These are phyloP conservation scores for Candida loeiensis DNA, from an alignment of 805 yeast genomes.

Conservation along the genomic window DNA sequence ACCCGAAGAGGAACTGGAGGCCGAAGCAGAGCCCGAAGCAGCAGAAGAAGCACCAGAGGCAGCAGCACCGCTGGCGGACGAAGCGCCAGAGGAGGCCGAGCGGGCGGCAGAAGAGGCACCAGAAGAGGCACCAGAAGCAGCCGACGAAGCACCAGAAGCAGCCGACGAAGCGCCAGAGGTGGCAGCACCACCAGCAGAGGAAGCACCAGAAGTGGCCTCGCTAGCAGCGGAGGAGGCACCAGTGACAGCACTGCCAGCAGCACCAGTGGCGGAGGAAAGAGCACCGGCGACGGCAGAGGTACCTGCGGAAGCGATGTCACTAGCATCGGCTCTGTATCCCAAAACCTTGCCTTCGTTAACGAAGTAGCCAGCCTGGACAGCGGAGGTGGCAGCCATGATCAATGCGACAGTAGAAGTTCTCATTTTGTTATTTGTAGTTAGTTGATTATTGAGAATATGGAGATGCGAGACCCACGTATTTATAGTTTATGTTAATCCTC, in stretches of 20 bases:
- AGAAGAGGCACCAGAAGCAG: slow-evolving; percentile 8
- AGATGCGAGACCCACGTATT: neutral
- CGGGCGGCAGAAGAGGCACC: slow-evolving; percentile 3
- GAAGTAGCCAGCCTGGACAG: slow-evolving; percentile 17
- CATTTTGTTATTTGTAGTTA: slow-evolving; percentile 7
- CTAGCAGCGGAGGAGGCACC: slow-evolving; percentile 25
- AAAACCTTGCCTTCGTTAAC: slow-evolving; percentile 3
- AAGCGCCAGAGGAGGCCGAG: neutral
- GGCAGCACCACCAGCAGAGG: slow-evolving; percentile 19
- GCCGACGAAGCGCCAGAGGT: slow-evolving; percentile 19
- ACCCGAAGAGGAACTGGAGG: slow-evolving; percentile 6
- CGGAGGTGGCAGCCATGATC: slow-evolving; percentile 13
- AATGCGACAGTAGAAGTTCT: slow-evolving; percentile 13
- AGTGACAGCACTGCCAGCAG: slow-evolving; percentile 18
- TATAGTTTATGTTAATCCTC: neutral
- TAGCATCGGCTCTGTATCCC: slow-evolving; percentile 1
- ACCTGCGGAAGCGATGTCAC: slow-evolving; percentile 6
- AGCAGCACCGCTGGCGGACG: slow-evolving; percentile 4
- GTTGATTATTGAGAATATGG: neutral
- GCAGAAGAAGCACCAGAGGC: slow-evolving; percentile 10
- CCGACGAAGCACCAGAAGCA: slow-evolving; percentile 17
- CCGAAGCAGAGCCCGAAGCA: slow-evolving; percentile 6
- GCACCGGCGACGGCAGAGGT: slow-evolving; percentile 21
- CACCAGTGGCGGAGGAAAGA: slow-evolving; percentile 10
- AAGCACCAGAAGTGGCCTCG: slow-evolving; percentile 8